Conservation (phyloP, 805 yeast species). For the Blastobotrys chiropterorum region DNA sequence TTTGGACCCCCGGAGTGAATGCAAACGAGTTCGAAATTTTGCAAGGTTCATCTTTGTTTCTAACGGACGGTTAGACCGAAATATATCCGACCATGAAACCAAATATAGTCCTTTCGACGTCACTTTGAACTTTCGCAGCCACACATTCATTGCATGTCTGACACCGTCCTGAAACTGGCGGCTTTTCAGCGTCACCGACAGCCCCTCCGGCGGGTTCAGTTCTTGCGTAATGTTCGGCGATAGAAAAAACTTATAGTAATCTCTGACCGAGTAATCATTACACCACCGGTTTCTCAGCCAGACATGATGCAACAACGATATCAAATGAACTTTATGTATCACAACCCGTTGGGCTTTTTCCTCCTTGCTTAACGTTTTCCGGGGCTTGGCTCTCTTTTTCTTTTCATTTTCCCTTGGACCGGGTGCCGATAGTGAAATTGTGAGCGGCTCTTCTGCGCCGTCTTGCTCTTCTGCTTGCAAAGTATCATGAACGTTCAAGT, state of each 20-base stretch:
- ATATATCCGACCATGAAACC: constrained; percentile 46
- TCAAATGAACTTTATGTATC: constrained; percentile 54
- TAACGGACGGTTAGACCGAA: constrained; percentile 18
- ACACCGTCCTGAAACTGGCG: constrained; percentile 72
- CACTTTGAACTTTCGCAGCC: constrained; percentile 51
- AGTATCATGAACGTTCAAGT: constrained; percentile 10
- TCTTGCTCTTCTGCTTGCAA: constrained; percentile 1
- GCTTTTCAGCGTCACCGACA: constrained; percentile 45
- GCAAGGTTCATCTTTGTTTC: constrained; percentile 29
- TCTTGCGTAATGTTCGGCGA: constrained; percentile 44
- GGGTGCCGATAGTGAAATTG: constrained; percentile 2
- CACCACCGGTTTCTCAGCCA: constrained; percentile 70
- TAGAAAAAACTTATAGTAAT: constrained; percentile 39
- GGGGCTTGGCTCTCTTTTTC: not conserved
- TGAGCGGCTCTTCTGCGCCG: constrained; percentile 1
- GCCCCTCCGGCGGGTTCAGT: constrained; percentile 42
- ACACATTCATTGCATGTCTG: constrained; percentile 56
- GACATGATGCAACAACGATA: constrained; percentile 61
- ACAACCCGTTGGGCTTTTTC: constrained; percentile 48
- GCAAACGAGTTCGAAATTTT: constrained; percentile 41
- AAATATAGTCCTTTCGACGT: constrained; percentile 31
- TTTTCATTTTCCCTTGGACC: constrained; percentile 4
- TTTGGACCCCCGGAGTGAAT: constrained; percentile 55
- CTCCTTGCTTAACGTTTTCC: constrained; percentile 30
- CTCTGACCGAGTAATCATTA: constrained; percentile 40